Evolutionary conservation across 305 asterid species (phyloP).

Genomic region (Fraxinus platypoda): DNA sequence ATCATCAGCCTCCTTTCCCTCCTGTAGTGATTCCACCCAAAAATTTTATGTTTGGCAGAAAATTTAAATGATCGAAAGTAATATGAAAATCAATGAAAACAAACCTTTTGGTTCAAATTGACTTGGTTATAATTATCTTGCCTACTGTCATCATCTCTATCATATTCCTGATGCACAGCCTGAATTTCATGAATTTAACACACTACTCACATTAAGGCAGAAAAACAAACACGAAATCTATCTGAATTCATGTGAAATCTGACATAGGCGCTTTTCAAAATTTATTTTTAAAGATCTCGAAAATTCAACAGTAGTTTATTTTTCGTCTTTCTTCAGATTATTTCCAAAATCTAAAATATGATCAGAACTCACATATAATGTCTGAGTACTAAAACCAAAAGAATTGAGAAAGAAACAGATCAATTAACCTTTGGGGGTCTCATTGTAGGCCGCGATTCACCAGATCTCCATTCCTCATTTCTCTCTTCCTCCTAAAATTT

Average conservation of each 20-base stretch:
- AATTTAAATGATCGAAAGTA: constrained; percentile 12
- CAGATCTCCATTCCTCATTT: constrained; percentile 37
- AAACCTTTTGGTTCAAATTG: not conserved
- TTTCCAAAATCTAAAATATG: not conserved
- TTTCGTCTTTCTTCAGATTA: not conserved
- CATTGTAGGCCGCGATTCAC: constrained; percentile 31
- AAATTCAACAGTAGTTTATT: not conserved
- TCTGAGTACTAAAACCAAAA: not conserved
- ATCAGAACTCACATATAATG: not conserved
- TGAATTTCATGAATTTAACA: constrained; percentile 11
- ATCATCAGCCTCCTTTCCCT: constrained; percentile 39
- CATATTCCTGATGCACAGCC: constrained; percentile 21
- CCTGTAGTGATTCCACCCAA: constrained; percentile 42
- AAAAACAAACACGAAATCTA: not conserved
- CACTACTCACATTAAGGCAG: not conserved
- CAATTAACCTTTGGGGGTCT: constrained; percentile 32
- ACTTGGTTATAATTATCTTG: constrained; percentile 8
- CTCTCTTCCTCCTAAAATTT: constrained; percentile 36
- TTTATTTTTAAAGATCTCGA: not conserved
- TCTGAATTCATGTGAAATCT: not conserved
- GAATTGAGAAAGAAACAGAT: not conserved
- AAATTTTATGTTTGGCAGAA: not conserved
- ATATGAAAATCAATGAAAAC: not conserved
- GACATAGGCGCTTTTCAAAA: not conserved
- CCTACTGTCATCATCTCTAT: constrained; percentile 19